Evolutionary conservation across 2,329 filamentous ascomycete species (phyloP).

Genomic region (Ilyonectria sp.): DNA sequence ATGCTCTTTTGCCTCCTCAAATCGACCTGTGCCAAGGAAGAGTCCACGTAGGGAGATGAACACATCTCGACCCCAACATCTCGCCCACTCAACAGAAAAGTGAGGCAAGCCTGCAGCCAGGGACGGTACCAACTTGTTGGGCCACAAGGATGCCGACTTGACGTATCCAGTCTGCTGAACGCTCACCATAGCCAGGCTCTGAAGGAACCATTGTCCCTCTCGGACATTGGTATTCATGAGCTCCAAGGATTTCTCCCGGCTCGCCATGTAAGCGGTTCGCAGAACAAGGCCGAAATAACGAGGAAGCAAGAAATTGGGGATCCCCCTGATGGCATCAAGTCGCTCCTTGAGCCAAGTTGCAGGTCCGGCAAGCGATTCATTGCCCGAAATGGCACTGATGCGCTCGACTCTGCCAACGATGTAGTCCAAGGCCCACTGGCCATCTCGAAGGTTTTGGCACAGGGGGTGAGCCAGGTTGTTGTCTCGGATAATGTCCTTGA

Average conservation of each 20-base stretch:
- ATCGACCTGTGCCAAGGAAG: conserved; percentile 91
- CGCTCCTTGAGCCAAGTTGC: conserved; percentile 86
- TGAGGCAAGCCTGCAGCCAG: conserved; percentile 94
- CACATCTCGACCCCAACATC: conserved; percentile 97
- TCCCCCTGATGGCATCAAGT: conserved; percentile 86
- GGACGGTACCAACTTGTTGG: conserved; percentile 85
- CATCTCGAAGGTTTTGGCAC: conserved; percentile 92
- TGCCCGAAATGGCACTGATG: conserved; percentile 74
- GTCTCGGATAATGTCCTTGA: conserved; percentile 86
- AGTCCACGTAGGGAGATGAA: conserved; percentile 96
- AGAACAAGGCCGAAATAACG: conserved; percentile 94
- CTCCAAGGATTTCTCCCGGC: conserved; percentile 82
- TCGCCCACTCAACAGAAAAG: conserved; percentile 93
- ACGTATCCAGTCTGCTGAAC: conserved; percentile 92
- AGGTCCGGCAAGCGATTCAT: conserved; percentile 74
- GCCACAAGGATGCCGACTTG: conserved; percentile 92
- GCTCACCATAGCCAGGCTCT: conserved; percentile 91
- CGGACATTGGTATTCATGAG: conserved; percentile 85
- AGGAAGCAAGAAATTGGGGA: conserved; percentile 92
- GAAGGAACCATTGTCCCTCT: conserved; percentile 89
- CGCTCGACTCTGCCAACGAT: conserved; percentile 84
- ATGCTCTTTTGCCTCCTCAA: conserved; percentile 91
- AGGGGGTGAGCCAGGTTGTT: conserved; percentile 95
- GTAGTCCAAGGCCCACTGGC: conserved; percentile 94
- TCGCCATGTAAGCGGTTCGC: conserved; percentile 88